Percentiles rank a stretch among this genome's conserved stretches.
Conservation (phyloP, 2,329 filamentous ascomycete species). For the Chaetomium sp. region DNA sequence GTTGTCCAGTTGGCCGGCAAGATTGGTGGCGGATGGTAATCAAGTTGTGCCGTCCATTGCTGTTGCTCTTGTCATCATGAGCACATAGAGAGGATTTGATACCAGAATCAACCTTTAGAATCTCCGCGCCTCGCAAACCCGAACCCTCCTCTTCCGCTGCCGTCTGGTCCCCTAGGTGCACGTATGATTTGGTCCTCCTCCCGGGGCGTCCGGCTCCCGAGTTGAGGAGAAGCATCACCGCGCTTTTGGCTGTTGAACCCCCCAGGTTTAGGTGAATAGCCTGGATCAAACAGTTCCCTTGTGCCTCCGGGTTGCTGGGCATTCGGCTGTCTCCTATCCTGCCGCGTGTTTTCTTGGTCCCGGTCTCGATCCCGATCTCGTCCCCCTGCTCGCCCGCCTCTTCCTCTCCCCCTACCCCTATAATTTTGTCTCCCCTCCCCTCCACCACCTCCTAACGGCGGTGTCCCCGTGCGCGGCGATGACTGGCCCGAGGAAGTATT, state of each 20-base stretch:
- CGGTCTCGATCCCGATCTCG: conserved; percentile 34
- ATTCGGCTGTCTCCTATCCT: conserved; percentile 28
- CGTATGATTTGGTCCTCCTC: conserved; percentile 63
- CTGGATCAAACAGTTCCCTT: conserved; percentile 72
- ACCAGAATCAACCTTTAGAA: conserved; percentile 36
- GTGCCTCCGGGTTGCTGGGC: conserved; percentile 29
- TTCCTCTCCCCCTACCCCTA: conserved; percentile 42
- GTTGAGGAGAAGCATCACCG: conserved; percentile 32
- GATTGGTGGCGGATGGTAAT: conserved; percentile 87
- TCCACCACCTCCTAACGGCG: conserved; percentile 39
- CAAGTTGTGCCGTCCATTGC: not conserved
- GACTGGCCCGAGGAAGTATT: conserved; percentile 51
- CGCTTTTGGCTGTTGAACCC: conserved; percentile 43
- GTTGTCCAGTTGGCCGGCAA: conserved; percentile 86
- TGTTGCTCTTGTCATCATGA: not conserved
- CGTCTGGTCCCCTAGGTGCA: conserved; percentile 70
- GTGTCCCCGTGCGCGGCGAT: conserved; percentile 56
- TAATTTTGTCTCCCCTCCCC: conserved; percentile 35
- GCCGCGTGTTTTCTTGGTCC: conserved; percentile 18
- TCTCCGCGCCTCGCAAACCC: conserved; percentile 64
- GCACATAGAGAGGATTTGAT: conserved; percentile 21
- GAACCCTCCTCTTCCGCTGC: conserved; percentile 69
- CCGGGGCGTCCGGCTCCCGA: conserved; percentile 39
- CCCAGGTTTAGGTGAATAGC: conserved; percentile 55
- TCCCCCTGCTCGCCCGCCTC: conserved; percentile 40